Conservation (phyloP, 1,139 yeast species). For the Yamadazyma atlantica region DNA sequence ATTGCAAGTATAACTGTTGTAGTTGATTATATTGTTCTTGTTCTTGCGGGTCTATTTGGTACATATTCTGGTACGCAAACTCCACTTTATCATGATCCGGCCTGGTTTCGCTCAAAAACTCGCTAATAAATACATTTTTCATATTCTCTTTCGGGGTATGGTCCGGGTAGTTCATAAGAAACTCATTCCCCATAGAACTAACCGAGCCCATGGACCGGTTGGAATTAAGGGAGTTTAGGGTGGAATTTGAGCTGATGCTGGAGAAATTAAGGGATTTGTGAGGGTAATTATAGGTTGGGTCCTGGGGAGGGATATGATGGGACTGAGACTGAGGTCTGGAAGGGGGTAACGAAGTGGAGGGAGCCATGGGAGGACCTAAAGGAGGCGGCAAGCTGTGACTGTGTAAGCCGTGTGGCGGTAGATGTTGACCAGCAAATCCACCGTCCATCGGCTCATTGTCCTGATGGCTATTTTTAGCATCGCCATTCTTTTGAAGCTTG, state of each 20-base stretch:
- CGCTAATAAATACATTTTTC: conserved; percentile 19
- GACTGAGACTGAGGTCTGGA: background rate
- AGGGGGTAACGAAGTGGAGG: background rate
- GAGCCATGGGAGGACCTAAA: too few species aligned
- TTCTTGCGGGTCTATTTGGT: conserved; percentile 1
- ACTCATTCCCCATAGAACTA: conserved; percentile 15
- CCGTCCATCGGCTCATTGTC: background rate
- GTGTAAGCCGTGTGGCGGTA: background rate
- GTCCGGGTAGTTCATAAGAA: too few species aligned
- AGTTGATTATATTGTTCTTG: conserved; percentile 3
- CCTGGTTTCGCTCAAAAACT: background rate
- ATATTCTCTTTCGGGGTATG: conserved; percentile 19
- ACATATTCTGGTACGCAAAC: conserved; percentile 1
- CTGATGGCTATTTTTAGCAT: background rate
- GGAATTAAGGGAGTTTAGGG: conserved; percentile 1
- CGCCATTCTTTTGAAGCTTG: background rate
- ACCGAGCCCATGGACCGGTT: conserved; percentile 15
- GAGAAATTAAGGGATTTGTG: background rate
- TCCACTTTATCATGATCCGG: background rate
- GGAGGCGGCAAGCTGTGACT: background rate
- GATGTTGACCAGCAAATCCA: background rate
- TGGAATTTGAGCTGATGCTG: conserved; percentile 5
- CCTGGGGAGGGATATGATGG: too few species aligned
- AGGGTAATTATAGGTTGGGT: too few species aligned
- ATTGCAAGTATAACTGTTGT: conserved; percentile 1